Evolutionary conservation across 2,329 filamentous ascomycete species (phyloP).

Genomic region (Venturia pyrina): DNA sequence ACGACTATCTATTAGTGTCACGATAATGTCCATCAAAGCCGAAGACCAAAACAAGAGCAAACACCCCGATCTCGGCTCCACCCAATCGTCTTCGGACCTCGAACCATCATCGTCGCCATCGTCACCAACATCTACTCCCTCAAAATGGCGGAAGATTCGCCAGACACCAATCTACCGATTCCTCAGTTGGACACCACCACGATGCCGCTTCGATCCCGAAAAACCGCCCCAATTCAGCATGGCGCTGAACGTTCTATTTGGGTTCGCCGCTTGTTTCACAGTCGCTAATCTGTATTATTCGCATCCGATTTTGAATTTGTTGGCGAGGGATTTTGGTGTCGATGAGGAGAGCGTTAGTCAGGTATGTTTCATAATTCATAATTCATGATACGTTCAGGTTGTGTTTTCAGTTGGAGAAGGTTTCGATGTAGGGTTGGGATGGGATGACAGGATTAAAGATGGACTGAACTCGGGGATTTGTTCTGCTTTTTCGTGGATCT

Average conservation of each 20-base stretch:
- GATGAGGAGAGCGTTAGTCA: conserved; percentile 56
- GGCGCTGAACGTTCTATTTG: conserved; percentile 60
- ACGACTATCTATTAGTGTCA: no score
- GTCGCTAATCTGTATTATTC: conserved; percentile 77
- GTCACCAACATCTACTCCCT: not conserved
- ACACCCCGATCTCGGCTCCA: not conserved
- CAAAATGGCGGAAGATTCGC: not conserved
- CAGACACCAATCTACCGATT: not conserved
- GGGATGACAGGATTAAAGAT: no score
- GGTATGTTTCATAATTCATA: not conserved
- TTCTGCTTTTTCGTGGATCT: not conserved
- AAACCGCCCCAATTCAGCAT: conserved; percentile 60
- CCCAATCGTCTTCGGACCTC: not conserved
- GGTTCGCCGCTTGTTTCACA: conserved; percentile 55
- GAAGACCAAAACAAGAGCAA: not conserved
- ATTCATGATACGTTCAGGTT: no score
- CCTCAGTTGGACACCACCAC: conserved; percentile 47
- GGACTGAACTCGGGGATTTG: no score
- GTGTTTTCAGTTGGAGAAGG: no score
- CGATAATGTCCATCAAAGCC: not conserved
- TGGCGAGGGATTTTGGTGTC: conserved; percentile 62
- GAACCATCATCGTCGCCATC: not conserved
- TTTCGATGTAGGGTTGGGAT: no score
- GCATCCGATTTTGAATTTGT: conserved; percentile 67
- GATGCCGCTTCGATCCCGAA: conserved; percentile 57